Conservation (phyloP, 208 protist species). For the Leishmania amazonensis region DNA sequence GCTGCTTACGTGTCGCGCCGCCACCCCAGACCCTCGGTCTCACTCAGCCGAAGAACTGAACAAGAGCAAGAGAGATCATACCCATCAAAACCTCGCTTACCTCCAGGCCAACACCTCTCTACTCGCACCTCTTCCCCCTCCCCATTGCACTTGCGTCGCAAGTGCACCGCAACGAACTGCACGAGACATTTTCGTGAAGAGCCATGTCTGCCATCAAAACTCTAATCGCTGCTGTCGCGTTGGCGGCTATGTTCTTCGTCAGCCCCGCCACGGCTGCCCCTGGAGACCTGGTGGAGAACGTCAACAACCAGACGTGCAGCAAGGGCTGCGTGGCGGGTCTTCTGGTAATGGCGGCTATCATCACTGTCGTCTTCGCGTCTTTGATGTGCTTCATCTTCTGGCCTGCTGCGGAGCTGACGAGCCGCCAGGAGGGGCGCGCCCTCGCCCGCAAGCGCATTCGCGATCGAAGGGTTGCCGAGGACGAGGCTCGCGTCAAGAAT, state of each 20-base stretch:
- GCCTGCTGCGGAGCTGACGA: slow-evolving; percentile 42
- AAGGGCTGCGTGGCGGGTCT: slow-evolving; percentile 55
- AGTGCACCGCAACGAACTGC: not conserved
- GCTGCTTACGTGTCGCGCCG: not conserved
- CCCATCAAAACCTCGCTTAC: not conserved
- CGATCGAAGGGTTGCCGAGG: slow-evolving; percentile 42
- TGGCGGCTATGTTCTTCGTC: slow-evolving; percentile 15
- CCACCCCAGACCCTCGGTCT: not conserved
- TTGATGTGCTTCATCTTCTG: slow-evolving; percentile 58
- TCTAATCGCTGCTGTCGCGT: slow-evolving; percentile 9
- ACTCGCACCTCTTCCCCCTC: not conserved
- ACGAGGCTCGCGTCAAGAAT: slow-evolving; percentile 40
- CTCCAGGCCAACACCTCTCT: not conserved
- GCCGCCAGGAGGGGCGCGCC: slow-evolving; percentile 48
- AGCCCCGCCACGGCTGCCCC: slow-evolving; percentile 7
- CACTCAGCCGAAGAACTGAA: not conserved
- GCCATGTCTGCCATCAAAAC: slow-evolving; percentile 12
- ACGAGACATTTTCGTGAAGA: not conserved
- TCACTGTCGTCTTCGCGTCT: slow-evolving; percentile 27
- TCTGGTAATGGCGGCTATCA: slow-evolving; percentile 44
- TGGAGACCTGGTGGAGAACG: slow-evolving; percentile 9
- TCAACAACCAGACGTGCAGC: slow-evolving; percentile 48
- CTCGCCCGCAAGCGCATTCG: slow-evolving; percentile 43
- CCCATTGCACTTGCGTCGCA: not conserved
- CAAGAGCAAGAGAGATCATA: not conserved